A percentile compares a stretch with the other conserved stretches of the same genome.
phyloP scores from a whole-genome alignment of 441 rosid genomes.

The Adansonia gregorii region DNA sequence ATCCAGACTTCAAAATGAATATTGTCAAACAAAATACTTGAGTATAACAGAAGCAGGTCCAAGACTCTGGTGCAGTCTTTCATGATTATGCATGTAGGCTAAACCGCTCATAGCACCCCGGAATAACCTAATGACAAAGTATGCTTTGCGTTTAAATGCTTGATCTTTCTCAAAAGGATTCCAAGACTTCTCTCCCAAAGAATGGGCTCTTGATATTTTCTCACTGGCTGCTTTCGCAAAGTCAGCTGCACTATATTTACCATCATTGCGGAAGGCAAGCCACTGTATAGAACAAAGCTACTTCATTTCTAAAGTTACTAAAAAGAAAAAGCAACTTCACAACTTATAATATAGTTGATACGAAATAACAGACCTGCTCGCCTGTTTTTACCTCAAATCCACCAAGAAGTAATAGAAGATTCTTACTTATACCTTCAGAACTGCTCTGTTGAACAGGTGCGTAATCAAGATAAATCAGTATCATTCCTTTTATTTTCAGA shows the following conservation, averaged over 20 bases:
- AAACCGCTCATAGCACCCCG: conserved; percentile 81
- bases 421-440: conserved; percentile 56
- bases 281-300: conserved; percentile 55
- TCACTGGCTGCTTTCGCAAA: conserved; percentile 70
- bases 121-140: conserved; percentile 61
- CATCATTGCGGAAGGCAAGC: conserved; percentile 88
- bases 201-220: conserved; percentile 49
- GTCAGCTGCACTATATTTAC: conserved; percentile 83
- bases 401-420: conserved; percentile 73
- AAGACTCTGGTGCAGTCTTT: conserved; percentile 94
- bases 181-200: conserved; percentile 53
- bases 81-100: conserved; percentile 81
- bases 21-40: conserved; percentile 55
- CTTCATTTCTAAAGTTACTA: conserved; percentile 29
- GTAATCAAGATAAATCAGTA: conserved; percentile 28
- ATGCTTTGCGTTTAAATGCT: conserved; percentile 57
- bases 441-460: conserved; percentile 53
- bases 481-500: conserved; percentile 19
- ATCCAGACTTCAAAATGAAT: conserved; percentile 22
- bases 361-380: conserved; percentile 72
- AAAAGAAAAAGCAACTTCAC: conserved; percentile 25
- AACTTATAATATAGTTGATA: conserved; percentile 25
- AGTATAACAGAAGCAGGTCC: conserved; percentile 92
- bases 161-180: conserved; percentile 61
- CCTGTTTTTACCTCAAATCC: conserved; percentile 91